Conservation (phyloP, 768 basidiomycete species). For the Pulveroboletus sp. region DNA sequence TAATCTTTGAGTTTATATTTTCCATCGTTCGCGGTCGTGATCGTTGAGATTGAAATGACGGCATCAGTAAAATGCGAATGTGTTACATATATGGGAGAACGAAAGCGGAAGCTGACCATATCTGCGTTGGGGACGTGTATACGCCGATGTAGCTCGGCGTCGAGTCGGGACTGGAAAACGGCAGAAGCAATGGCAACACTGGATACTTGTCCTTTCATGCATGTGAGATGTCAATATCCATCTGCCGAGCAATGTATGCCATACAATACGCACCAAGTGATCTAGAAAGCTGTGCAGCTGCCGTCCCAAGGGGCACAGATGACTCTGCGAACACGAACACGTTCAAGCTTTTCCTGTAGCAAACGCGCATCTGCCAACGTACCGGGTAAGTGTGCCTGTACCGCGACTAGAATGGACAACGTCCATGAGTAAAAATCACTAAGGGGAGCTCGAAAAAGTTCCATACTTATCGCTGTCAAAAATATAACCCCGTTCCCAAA, state of each 20-base stretch:
- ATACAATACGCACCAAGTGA: slow-evolving; percentile 3
- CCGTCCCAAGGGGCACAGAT: not conserved
- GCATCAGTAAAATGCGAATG: not conserved
- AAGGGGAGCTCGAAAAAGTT: not conserved
- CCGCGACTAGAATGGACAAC: slow-evolving; percentile 2
- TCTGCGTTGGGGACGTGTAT: slow-evolving; percentile 9
- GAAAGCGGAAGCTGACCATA: not conserved
- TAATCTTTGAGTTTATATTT: slow-evolving; percentile 1
- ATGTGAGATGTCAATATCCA: not conserved
- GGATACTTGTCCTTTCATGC: slow-evolving; percentile 7
- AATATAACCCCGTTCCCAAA: slow-evolving; percentile 16
- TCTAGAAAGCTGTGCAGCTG: slow-evolving; percentile 10
- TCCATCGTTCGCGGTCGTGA: no score
- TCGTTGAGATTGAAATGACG: not conserved
- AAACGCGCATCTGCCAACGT: not conserved
- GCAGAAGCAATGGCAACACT: slow-evolving; percentile 15
- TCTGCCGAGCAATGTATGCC: not conserved
- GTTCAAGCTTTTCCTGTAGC: not conserved
- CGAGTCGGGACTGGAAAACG: slow-evolving; percentile 13
- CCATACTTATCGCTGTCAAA: slow-evolving; percentile 9
- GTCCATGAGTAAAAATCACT: not conserved
- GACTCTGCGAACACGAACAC: slow-evolving; percentile 1
- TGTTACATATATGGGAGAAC: not conserved
- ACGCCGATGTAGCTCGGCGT: slow-evolving; percentile 6
- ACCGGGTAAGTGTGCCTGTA: slow-evolving; percentile 12